Conservation (phyloP, 495 filamentous ascomycete genomes). For the Patellaria atrata region DNA sequence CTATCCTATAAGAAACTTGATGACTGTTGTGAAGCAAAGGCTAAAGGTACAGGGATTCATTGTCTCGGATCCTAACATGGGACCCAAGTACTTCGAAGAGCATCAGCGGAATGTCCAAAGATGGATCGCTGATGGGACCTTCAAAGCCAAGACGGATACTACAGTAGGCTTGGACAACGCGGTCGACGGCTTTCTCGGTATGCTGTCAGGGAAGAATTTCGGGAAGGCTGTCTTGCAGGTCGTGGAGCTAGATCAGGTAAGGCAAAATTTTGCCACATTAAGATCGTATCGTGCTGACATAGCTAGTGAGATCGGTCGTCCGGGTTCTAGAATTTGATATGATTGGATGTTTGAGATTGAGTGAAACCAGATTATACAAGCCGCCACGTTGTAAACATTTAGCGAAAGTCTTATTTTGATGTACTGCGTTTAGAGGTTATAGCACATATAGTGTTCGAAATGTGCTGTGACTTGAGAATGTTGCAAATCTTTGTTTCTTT, state of each 20-base stretch:
- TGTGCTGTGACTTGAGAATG: too few relatives aligned
- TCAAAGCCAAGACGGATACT: conserved; percentile 56
- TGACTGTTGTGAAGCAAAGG: conserved; percentile 39
- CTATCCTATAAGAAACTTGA: conserved; percentile 58
- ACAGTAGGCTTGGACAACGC: conserved; percentile 76
- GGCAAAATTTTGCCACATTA: too few relatives aligned
- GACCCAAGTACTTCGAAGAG: conserved; percentile 53
- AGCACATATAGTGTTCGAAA: too few relatives aligned
- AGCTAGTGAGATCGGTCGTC: too few relatives aligned
- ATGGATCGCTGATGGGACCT: conserved; percentile 72
- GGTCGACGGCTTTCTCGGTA: conserved; percentile 66
- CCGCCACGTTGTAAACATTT: too few relatives aligned
- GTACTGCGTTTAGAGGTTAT: too few relatives aligned
- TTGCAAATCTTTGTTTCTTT: too few relatives aligned
- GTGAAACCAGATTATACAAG: too few relatives aligned
- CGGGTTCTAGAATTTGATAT: too few relatives aligned
- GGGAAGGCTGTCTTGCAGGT: conserved; percentile 82
- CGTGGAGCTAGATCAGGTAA: conserved; percentile 25
- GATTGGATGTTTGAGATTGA: too few relatives aligned
- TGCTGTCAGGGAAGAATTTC: conserved; percentile 79
- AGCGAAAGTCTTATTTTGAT: too few relatives aligned
- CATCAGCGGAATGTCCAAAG: conserved; percentile 68
- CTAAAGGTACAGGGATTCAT: conserved; percentile 67
- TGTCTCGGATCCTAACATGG: conserved; percentile 49
- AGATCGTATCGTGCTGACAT: too few relatives aligned